Base-by-base conservation (phyloP, 768 basidiomycete genomes). In the Cystofilobasidium bisporidii region DNA sequence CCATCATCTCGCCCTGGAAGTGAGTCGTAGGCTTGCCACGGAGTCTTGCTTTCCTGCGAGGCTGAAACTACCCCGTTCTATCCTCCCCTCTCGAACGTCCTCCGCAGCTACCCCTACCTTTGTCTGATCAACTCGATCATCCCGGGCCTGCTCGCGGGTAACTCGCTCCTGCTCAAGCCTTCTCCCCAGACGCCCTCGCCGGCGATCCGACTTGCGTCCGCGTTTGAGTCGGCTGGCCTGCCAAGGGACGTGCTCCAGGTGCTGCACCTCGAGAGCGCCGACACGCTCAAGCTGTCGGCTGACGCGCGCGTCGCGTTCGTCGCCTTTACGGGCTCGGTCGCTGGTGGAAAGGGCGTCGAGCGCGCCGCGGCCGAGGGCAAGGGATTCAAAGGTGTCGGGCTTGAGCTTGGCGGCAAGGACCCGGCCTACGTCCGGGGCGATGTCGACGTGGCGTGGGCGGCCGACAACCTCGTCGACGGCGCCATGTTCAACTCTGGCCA, bases 381-480 rank as follows among this genome's bases (percentile, higher is more conserved):
- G 1, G 85, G 85, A 0, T 93, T 97, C 80, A 94, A 89, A 71
- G 88, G 89, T 6, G 88, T 91, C 22, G 89, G 83, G 0, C 80
- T 96, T 38, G 92, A 96, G 88, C 84, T 99, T 20, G 96, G 96
- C 1, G 96, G 96, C 0, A 98, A 99, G 77, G 96, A 99, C 74
- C 91, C 96, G 2, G 96, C 94, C 2, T 99, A 97, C 74, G 92
- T 99, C 9, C 81, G 91, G 28, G 78, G 83, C 2, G 94, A 97
- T 76, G 91, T 88, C 0, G 85, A 96, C 77, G 73, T 96, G 0
- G 83, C 84, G 15, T 97, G 87, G 73, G 87, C 91, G 0, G 86
- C 85, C 17, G 82, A 84, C 28, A 87, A 97, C 73, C 83, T 98
- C 3, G 92, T 92, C 1, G 96, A 99, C 77, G 94, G 92, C 87